Base-by-base conservation (phyloP, 768 basidiomycete species). In the Termitomyces heimii region DNA sequence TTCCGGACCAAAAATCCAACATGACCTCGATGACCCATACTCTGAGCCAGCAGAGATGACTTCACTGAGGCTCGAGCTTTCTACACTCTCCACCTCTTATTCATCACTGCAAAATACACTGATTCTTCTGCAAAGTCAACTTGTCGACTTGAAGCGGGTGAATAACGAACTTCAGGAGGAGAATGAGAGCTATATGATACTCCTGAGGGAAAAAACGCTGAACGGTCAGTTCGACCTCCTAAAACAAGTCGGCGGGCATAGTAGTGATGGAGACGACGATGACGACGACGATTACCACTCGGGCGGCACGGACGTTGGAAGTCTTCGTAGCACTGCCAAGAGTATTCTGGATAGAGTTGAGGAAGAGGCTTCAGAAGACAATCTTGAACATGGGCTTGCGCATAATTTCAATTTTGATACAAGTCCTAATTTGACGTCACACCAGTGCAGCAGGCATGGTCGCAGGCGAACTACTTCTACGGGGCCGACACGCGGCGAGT, bases 161-260 rank as follows among this genome's bases (percentile, higher is more conserved):
- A 97, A 97, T 68, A 82, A 86, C 61, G 84, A 88, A 61, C 70
- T 94, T 40, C 92, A 94, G 71, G 94, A 98, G 70, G 95, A 98
- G 64, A 99, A 98, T 70, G 94, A 97, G 72, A 91, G 91, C 50
- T 99, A 94, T 75, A 93, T 96, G 82, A 92, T 95, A 60, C 80
- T 99, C 39, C 74, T 98, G 26, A 79, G 92, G 60, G 95, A 98
- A 73, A 87, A 83, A 75, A 98, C 97, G 0, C 71, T 98, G 44
- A 94, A 80, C 62, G 96, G 96, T 4, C 89, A 91, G 64, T 92
- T 89, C 68, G 87, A 92, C 68, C 74, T 91, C 60, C 75, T 85
- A 68, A 84, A 78, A 63, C 83, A 86, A 70, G 85, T 88, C 34
- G 83, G 82, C 44, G 72, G 70, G n/a, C 70, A 60, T 28, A 70